Base-by-base conservation (phyloP, 148 eudicot species). In the Persicaria tinctoria region DNA sequence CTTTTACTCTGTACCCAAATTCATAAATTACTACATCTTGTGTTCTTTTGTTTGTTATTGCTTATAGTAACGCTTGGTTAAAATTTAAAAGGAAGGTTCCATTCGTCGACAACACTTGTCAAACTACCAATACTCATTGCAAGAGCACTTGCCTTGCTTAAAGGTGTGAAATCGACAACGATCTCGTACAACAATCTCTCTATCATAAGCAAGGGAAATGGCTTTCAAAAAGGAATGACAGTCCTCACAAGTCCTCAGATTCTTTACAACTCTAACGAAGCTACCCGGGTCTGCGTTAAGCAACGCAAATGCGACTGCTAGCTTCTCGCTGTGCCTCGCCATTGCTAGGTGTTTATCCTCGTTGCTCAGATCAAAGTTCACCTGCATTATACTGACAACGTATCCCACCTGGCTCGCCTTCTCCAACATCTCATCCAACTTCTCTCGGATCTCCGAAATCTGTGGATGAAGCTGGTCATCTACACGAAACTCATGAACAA, bases 291-390 rank as follows among this genome's bases (percentile, higher is more conserved):
- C 23, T 5, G 83, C 84, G 50, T 72, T 78, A 76, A 88, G 56
- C 17, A 86, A 73, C 13, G 79, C 89, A 70, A 85, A 87, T 53
- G 88, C 88, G 66, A 87, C n/a, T 46, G 88, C 92, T 75, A 89
- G 68, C 82, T 89, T 89, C 75, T 85, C 89, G 57, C 93, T 82
- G 68, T 85, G 93, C 80, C 80, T 80, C 45, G 85, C 78, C 44
- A 87, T 83, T 49, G 93, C 93, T 78, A 79, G 80, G 68, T 87
- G 90, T 81, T 83, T 85, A 59, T 87, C 90, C 83, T 87, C 90
- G 74, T 85, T 90, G n/a, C 81, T 87, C 74, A 87, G 76, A 77
- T 87, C 93, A 79, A 85, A 89, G 11, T 87, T 85, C 45, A 84
- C 89, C 3, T 68, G 84, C 70, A 75, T 76, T 44, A 80, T 83